Conservation (phyloP, 1,139 yeast species). For the Saccharomycopsis hybrid region DNA sequence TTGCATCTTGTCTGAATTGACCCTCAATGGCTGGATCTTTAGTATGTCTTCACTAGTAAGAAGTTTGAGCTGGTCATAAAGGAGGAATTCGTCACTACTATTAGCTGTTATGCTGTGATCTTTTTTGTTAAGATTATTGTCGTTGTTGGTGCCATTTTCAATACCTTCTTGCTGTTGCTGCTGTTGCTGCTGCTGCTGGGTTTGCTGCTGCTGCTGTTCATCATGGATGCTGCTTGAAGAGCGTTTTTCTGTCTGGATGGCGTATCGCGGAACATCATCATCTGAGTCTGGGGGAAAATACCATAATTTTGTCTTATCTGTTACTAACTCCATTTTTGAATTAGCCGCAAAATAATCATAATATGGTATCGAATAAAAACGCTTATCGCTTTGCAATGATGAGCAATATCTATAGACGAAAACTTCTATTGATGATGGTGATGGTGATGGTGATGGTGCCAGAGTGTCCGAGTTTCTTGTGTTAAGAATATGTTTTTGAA, state of each 20-base stretch:
- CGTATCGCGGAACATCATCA: constrained; percentile 26
- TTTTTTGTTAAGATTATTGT: background rate
- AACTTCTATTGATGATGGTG: too few relatives aligned
- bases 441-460: too few relatives aligned
- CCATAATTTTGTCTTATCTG: constrained; percentile 22
- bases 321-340: constrained; percentile 21
- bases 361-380: too few relatives aligned
- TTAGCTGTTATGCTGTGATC: background rate
- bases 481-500: too few relatives aligned
- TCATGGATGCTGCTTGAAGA: background rate
- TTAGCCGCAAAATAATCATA: background rate
- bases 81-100: background rate
- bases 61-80: constrained; percentile 21
- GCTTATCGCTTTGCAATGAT: too few relatives aligned
- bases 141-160: background rate
- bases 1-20: constrained; percentile 18
- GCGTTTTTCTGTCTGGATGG: constrained; percentile 17
- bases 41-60: constrained; percentile 12
- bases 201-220: too few relatives aligned
- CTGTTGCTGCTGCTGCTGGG: too few relatives aligned
- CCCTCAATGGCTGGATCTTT: constrained; percentile 18
- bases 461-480: too few relatives aligned
- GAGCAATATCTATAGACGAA: too few relatives aligned
- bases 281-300: constrained; percentile 26
- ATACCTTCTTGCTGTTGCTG: too few relatives aligned